These are phyloP conservation scores for Fusarium chaquense DNA, from an alignment of 2,329 filamentous ascomycete genomes.

Conservation along the genomic window DNA sequence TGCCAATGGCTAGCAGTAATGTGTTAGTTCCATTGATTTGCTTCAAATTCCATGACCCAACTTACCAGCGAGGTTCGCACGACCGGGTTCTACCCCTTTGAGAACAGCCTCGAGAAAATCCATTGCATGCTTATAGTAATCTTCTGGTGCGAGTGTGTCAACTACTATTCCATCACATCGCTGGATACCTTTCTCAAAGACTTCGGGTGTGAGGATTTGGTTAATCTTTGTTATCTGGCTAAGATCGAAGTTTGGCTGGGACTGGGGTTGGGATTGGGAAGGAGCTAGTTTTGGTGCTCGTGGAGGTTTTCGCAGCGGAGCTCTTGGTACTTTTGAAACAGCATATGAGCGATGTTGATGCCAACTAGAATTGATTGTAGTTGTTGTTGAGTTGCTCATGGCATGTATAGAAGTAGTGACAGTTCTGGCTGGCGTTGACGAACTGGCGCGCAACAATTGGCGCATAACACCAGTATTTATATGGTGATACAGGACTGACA, in stretches of 20 bases:
- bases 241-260: background rate
- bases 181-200: slow-evolving; percentile 40
- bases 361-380: background rate
- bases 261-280: background rate
- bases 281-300: slow-evolving; percentile 19
- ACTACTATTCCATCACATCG: slow-evolving; percentile 25
- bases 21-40: slow-evolving; percentile 17
- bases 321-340: slow-evolving; percentile 24
- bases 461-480: slow-evolving; percentile 10
- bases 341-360: slow-evolving; percentile 39
- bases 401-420: background rate
- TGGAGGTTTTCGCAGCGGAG: slow-evolving; percentile 14
- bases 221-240: background rate
- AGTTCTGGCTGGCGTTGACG: background rate
- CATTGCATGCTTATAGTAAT: slow-evolving; percentile 44
- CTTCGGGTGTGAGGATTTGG: slow-evolving; percentile 16
- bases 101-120: slow-evolving; percentile 42
- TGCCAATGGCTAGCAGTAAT: slow-evolving; percentile 26
- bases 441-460: slow-evolving; percentile 21
- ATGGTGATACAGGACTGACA: slow-evolving; percentile 12
- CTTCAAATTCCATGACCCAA: background rate
- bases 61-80: slow-evolving; percentile 44
- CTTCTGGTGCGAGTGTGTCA: slow-evolving; percentile 30
- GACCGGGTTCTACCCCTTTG: slow-evolving; percentile 35
- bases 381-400: background rate